Evolutionary conservation across 2,329 filamentous ascomycete genomes (phyloP), one percentile per base, ranked within the genome.

Genomic region (Arachnomyces sp.): DNA sequence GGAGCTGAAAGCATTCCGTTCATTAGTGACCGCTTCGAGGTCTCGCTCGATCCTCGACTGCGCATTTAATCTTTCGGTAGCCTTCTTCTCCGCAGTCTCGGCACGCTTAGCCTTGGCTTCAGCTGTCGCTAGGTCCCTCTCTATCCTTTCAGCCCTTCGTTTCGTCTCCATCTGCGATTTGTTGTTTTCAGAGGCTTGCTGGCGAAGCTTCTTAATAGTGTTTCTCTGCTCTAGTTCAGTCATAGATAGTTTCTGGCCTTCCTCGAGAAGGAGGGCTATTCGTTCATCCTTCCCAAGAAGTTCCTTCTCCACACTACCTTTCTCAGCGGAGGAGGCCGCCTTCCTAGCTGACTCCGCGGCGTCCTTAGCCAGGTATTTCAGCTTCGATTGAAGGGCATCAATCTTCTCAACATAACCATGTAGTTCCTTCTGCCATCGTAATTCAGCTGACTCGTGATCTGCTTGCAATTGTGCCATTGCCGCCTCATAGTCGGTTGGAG

Each of bases 261-360:
- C 92, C 51, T 94, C 82, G 72, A 98, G 84, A 9, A 98, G 68
- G 34, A 89, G 68, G 2, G 89, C 86, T 53, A 96, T 93, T 58
- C 85, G 85, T 52, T 90, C 81, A 52, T 96, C 89, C 56, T 88
- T 94, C 54, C 94, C 88, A 1, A 86, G 84, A 11, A 96, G 61
- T 55, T 84, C 88, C 59, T 82, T 85, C 49, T 94, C 84, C 2
- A 71, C 42, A 41, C 80, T 84, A 4, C 82, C 82, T 0, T 76
- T 57, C 2, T 75, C 67, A 1, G 82, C 78, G 16, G 72, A 67
- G n/a, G 73, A 66, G 2, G 77, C 79, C 5, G 79, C 74, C 49
- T 79, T 77, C 54, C 81, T 82, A 1, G 92, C 86, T 0, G 81
- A 72, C 25, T 89, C 82, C 0, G 83, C 77, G 9, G 84, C 81